Evolutionary conservation across 371 early-diverging fungal species (phyloP).

Genomic region (Haplosporangium sp.): DNA sequence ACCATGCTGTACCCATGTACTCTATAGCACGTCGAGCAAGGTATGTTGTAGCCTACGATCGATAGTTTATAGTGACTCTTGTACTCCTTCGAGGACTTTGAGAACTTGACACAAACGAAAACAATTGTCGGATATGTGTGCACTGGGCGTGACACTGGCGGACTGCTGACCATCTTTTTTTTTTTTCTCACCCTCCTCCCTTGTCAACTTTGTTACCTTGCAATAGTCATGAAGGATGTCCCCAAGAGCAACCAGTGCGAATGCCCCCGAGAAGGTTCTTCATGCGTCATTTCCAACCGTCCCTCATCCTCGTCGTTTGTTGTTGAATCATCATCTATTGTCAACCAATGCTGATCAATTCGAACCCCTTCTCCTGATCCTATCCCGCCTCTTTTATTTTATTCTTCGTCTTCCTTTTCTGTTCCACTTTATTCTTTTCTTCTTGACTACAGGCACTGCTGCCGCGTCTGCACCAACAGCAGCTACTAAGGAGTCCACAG

Average conservation of each 20-base stretch:
- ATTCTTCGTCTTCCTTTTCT: no score
- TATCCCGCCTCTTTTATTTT: background rate
- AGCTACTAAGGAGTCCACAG: no score
- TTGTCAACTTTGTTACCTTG: background rate
- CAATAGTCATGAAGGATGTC: conserved; percentile 42
- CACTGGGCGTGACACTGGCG: no score
- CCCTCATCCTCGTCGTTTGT: conserved; percentile 11
- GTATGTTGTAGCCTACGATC: conserved; percentile 6
- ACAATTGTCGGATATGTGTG: background rate
- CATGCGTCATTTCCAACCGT: conserved; percentile 46
- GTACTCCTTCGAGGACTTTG: background rate
- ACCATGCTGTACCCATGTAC: background rate
- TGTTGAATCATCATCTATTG: conserved; percentile 3
- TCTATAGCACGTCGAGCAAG: conserved; percentile 36
- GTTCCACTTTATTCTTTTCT: no score
- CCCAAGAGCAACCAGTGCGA: conserved; percentile 49
- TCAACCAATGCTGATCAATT: conserved; percentile 14
- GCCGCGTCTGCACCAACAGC: no score
- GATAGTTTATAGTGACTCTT: no score
- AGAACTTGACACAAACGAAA: no score
- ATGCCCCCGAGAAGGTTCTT: conserved; percentile 50
- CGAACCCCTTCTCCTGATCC: background rate
- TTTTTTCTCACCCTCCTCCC: background rate
- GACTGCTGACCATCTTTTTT: background rate
- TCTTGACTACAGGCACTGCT: no score